phyloP scores from a whole-genome alignment of 768 basidiomycete species.

The Amanita phalloides region DNA sequence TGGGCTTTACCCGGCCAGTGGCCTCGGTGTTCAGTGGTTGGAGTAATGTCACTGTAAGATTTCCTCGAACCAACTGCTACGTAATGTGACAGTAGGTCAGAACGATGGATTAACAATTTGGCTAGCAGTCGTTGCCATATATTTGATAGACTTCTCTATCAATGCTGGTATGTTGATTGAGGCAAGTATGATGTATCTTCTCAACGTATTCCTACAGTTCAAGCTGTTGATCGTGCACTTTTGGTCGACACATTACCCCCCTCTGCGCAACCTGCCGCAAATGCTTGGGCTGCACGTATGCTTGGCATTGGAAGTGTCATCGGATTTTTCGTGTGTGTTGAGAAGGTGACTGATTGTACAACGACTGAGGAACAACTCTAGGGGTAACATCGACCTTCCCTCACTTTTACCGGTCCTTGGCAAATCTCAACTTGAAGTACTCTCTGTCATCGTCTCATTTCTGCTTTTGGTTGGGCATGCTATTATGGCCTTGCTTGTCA shows the following conservation, averaged over 20 bases:
- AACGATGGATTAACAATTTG: conserved; percentile 61
- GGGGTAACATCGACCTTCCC: conserved; percentile 75
- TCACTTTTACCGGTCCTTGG: conserved; percentile 65
- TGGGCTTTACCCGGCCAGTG: conserved; percentile 73
- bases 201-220: conserved; percentile 35
- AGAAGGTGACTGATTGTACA: not conserved
- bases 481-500: conserved; percentile 47
- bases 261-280: conserved; percentile 68
- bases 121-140: conserved; percentile 54
- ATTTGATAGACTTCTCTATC: conserved; percentile 48
- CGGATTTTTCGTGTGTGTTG: conserved; percentile 78
- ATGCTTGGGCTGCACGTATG: conserved; percentile 97
- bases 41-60: conserved; percentile 19
- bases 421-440: conserved; percentile 66
- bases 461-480: conserved; percentile 58
- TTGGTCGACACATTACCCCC: conserved; percentile 79
- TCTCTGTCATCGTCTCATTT: conserved; percentile 64
- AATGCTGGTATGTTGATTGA: conserved; percentile 27
- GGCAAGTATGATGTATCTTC: not conserved
- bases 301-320: conserved; percentile 74
- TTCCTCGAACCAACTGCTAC: not conserved
- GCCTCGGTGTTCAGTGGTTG: conserved; percentile 36
- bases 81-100: conserved; percentile 18
- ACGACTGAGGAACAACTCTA: conserved; percentile 16
- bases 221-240: conserved; percentile 84